A percentile compares a stretch with the other conserved stretches of the same genome.
Evolutionary conservation across 768 basidiomycete genomes (phyloP).

Genomic region (Leccinum subtestaceum): DNA sequence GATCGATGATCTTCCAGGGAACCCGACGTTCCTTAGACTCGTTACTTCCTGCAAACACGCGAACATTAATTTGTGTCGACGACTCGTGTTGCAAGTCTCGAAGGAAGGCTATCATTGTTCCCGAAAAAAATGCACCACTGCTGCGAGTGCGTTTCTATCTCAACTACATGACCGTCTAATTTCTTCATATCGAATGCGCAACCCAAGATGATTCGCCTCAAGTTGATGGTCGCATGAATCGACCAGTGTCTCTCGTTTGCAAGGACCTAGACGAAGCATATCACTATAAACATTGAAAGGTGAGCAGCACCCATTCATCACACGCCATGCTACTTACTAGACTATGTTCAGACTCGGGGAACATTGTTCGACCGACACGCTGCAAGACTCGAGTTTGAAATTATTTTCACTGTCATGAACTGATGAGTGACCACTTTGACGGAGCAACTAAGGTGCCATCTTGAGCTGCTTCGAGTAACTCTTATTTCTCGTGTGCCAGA

Average conservation of each 20-base stretch:
- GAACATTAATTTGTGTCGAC: background rate
- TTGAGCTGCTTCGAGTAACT: background rate
- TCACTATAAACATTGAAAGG: background rate
- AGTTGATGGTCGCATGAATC: background rate
- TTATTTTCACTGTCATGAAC: background rate
- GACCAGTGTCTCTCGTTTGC: background rate
- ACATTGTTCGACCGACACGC: background rate
- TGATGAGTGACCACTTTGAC: background rate
- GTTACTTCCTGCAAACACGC: background rate
- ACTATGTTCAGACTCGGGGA: background rate
- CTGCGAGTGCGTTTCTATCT: too few relatives aligned
- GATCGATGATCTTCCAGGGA: background rate
- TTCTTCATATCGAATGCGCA: too few relatives aligned
- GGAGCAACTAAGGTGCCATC: background rate
- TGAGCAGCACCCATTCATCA: background rate
- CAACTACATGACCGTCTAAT: too few relatives aligned
- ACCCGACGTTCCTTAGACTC: background rate
- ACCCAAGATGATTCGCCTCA: too few relatives aligned
- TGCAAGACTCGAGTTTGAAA: background rate
- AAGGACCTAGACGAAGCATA: background rate
- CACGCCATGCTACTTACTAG: background rate
- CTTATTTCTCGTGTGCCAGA: background rate
- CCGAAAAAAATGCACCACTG: too few relatives aligned
- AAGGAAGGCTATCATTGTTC: background rate
- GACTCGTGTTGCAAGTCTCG: background rate